phyloP scores from a whole-genome alignment of 495 filamentous ascomycete genomes.

The Chaetomium cochliodes region DNA sequence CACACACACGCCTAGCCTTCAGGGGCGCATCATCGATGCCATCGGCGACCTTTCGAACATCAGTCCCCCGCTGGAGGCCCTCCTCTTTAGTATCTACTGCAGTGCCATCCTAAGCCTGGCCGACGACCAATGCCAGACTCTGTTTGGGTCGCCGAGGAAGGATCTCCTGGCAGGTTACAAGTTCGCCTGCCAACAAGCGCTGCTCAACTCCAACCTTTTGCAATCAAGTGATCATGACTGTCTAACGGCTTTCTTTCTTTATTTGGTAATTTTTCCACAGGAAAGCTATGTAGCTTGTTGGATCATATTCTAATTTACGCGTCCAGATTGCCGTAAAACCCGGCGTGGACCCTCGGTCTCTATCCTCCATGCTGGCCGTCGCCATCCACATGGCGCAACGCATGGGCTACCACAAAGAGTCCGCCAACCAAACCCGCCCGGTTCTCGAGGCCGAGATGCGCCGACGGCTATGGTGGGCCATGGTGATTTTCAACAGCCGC shows the following conservation, averaged over 20 bases:
- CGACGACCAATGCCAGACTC: slow-evolving; percentile 41
- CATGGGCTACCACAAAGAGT: slow-evolving; percentile 54
- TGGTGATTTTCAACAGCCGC: slow-evolving; percentile 53
- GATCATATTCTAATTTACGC: slow-evolving; percentile 12
- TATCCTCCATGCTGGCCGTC: slow-evolving; percentile 54
- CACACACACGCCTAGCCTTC: slow-evolving; percentile 51
- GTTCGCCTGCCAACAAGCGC: slow-evolving; percentile 56
- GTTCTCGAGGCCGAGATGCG: slow-evolving; percentile 57
- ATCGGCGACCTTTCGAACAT: slow-evolving; percentile 33
- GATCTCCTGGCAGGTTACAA: slow-evolving; percentile 49
- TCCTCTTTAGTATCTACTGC: slow-evolving; percentile 61
- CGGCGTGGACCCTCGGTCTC: slow-evolving; percentile 49
- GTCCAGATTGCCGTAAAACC: slow-evolving; percentile 51
- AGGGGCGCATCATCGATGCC: slow-evolving; percentile 44
- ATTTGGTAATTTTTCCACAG: slow-evolving; percentile 43
- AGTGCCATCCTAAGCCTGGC: slow-evolving; percentile 48
- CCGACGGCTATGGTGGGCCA: slow-evolving; percentile 60
- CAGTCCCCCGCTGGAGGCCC: slow-evolving; percentile 39
- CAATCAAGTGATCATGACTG: slow-evolving; percentile 52
- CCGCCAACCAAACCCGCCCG: slow-evolving; percentile 32
- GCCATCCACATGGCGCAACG: slow-evolving; percentile 56
- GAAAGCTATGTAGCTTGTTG: background rate
- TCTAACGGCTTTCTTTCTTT: slow-evolving; percentile 61
- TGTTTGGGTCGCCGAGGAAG: slow-evolving; percentile 44
- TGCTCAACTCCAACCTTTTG: slow-evolving; percentile 48